Conservation (phyloP, 2,329 filamentous ascomycete species). For the Aaosphaeria pasadenensis region DNA sequence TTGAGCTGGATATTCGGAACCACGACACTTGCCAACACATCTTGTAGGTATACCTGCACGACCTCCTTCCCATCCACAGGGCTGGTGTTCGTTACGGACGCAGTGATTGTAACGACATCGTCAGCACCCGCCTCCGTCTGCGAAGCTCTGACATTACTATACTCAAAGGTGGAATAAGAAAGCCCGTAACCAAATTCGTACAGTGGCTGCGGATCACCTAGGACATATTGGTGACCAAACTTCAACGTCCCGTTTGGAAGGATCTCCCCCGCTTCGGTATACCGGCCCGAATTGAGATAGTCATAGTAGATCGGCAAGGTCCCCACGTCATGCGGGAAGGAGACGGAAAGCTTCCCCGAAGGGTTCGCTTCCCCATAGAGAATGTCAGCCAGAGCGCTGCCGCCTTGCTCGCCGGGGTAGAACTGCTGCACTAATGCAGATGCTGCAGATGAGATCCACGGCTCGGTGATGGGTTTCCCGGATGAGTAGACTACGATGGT, state of each 20-base stretch:
- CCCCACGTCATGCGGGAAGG: conserved; percentile 65
- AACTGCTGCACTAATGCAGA: conserved; percentile 70
- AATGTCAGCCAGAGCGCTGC: conserved; percentile 63
- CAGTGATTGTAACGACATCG: conserved; percentile 57
- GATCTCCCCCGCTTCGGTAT: conserved; percentile 51
- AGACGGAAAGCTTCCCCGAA: conserved; percentile 63
- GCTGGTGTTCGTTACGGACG: conserved; percentile 61
- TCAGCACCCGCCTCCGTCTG: conserved; percentile 45
- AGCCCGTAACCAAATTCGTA: conserved; percentile 67
- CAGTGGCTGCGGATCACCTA: conserved; percentile 57
- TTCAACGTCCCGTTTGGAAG: conserved; percentile 58
- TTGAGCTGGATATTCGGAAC: conserved; percentile 64
- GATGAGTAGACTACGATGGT: conserved; percentile 67
- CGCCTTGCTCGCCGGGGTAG: conserved; percentile 69
- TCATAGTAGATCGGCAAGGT: conserved; percentile 70
- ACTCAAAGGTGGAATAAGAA: conserved; percentile 63
- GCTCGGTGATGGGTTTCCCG: conserved; percentile 70
- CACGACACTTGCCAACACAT: conserved; percentile 60
- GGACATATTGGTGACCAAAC: conserved; percentile 65
- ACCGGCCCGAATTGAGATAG: conserved; percentile 65
- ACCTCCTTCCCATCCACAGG: conserved; percentile 62
- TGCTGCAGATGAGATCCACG: conserved; percentile 66
- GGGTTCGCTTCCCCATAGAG: conserved; percentile 62
- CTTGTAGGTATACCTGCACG: conserved; percentile 65
- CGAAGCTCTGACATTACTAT: conserved; percentile 54